phyloP scores from a whole-genome alignment of 2,329 filamentous ascomycete species.

The Boeremia exigua region DNA sequence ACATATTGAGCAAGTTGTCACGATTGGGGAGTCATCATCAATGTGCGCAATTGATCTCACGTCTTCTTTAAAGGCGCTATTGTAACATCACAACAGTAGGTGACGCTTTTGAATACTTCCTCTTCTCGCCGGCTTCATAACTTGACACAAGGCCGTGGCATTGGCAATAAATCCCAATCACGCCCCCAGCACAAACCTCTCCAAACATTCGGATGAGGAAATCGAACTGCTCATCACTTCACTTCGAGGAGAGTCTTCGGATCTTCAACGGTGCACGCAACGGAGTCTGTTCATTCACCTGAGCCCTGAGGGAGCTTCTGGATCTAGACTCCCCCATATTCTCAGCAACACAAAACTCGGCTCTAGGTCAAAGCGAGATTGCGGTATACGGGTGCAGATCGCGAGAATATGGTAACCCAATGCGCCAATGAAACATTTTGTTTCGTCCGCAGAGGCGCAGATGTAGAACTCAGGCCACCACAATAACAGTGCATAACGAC shows the following conservation, averaged over 20 bases:
- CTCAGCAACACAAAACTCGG: too few relatives aligned
- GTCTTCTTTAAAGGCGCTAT: neutral
- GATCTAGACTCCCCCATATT: too few relatives aligned
- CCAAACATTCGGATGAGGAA: neutral
- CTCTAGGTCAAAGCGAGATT: too few relatives aligned
- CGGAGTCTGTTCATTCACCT: too few relatives aligned
- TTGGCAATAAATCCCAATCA: neutral
- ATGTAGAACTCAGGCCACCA: neutral
- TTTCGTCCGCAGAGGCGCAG: too few relatives aligned
- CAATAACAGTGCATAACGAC: neutral
- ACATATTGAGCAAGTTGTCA: conserved; percentile 11
- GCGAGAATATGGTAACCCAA: neutral
- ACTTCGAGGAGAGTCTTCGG: too few relatives aligned
- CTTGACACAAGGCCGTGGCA: neutral
- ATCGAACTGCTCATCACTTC: too few relatives aligned
- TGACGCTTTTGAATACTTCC: neutral
- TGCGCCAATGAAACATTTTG: too few relatives aligned
- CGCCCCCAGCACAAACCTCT: neutral
- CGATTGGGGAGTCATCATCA: neutral
- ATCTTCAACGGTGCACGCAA: too few relatives aligned
- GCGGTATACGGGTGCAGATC: neutral
- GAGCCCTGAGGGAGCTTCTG: too few relatives aligned
- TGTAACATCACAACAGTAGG: neutral
- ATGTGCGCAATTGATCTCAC: conserved; percentile 4
- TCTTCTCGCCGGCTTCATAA: too few relatives aligned